Evolutionary conservation across 768 basidiomycete species (phyloP), one percentile per base, ranked within the genome.

Genomic region (Kwoniella shandongensis): DNA sequence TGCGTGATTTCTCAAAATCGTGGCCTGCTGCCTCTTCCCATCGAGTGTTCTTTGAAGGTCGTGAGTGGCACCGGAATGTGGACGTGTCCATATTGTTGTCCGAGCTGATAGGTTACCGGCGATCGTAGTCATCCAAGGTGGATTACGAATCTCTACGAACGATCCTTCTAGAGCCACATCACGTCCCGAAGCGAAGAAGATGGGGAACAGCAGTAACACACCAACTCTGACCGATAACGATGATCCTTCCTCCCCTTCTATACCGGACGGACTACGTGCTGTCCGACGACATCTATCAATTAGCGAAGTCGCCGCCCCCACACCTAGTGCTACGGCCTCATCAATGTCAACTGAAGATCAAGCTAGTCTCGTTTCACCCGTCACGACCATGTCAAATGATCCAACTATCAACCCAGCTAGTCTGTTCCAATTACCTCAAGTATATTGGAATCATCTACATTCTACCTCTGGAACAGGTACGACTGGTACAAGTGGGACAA

Each of bases 21-120:
- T 72, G 70, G 70, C 60, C 70, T 8, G 57, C 67, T 3, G 70
- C 70, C 5, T 66, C 63, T 0, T 58, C 65, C 1, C 67, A 69
- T 39, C 56, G 61, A 44, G 41, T 66, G 25, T 72, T 72, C 58
- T 72, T 72, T 27, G 70, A 72, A 26, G 70, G 65, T 4, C 44
- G 70, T 69, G 54, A 65, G 70, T 42, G 17, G n/a, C n/a, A n/a
- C n/a, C n/a, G n/a, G n/a, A n/a, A n/a, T n/a, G n/a, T n/a, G n/a
- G n/a, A n/a, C n/a, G n/a, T n/a, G n/a, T n/a, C n/a, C n/a, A n/a
- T n/a, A n/a, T n/a, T n/a, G n/a, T n/a, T n/a, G n/a, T n/a, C n/a
- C n/a, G n/a, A n/a, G n/a, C n/a, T n/a, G n/a, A n/a, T n/a, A n/a
- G n/a, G n/a, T n/a, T n/a, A n/a, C n/a, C n/a, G n/a, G n/a, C n/a